phyloP scores from a whole-genome alignment of 192 early-diverging fungal genomes.

The Coemansia sp. region DNA sequence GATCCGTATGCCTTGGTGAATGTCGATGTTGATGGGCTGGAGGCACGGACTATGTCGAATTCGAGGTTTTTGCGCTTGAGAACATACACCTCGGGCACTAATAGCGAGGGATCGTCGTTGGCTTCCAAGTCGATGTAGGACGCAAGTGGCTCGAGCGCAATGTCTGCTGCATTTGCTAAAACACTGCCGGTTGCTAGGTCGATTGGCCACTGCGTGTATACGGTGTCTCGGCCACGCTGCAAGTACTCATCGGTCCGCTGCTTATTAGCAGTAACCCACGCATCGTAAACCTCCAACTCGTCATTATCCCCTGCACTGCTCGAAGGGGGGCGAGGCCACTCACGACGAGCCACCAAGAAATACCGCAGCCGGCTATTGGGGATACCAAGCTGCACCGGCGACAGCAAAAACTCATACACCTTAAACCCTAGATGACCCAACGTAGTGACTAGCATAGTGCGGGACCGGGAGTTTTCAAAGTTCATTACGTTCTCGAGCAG shows the following conservation, averaged over 20 bases:
- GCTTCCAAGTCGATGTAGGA: slow-evolving; percentile 24
- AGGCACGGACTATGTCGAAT: slow-evolving; percentile 42
- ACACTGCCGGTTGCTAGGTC: slow-evolving; percentile 14
- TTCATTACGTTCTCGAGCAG: slow-evolving; percentile 55
- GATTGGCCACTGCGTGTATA: slow-evolving; percentile 40
- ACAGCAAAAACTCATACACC: slow-evolving; percentile 41
- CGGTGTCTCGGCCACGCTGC: slow-evolving; percentile 17
- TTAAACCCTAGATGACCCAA: slow-evolving; percentile 35
- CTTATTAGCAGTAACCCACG: slow-evolving; percentile 3
- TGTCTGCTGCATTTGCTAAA: background rate
- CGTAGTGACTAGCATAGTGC: slow-evolving; percentile 23
- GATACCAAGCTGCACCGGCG: slow-evolving; percentile 45
- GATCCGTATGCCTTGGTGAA: slow-evolving; percentile 84
- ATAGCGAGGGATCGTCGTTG: slow-evolving; percentile 8
- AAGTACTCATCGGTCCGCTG: slow-evolving; percentile 24
- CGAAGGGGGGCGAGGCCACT: background rate
- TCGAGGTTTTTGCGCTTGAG: slow-evolving; percentile 35
- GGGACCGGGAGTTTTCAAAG: slow-evolving; percentile 51
- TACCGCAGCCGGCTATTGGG: slow-evolving; percentile 48
- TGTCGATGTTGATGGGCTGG: slow-evolving; percentile 37
- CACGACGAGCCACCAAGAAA: slow-evolving; percentile 29
- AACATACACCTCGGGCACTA: slow-evolving; percentile 30
- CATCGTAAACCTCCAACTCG: background rate
- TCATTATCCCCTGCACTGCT: background rate
- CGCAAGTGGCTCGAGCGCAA: slow-evolving; percentile 7